Conservation (phyloP, 371 early-diverging fungal species). For the Haplosporangium sp. region DNA sequence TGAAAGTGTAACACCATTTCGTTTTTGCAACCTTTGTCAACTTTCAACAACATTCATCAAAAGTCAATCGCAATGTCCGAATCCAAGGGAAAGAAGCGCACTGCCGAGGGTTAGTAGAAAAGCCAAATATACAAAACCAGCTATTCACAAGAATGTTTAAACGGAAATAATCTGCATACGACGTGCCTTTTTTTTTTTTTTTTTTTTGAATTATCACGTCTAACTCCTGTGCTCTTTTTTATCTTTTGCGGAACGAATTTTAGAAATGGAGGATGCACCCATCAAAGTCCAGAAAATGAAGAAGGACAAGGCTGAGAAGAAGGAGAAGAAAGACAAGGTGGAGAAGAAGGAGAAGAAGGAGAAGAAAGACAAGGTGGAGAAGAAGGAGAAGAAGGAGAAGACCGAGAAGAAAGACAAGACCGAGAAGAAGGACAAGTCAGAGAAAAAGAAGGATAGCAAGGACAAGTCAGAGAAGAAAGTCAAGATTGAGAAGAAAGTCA, state of each 20-base stretch:
- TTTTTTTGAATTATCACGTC: too few species aligned
- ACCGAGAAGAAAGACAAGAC: conserved; percentile 18
- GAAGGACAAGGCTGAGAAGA: conserved; percentile 1
- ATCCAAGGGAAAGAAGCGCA: conserved; percentile 36
- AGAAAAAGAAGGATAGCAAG: background rate
- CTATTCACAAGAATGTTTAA: too few species aligned
- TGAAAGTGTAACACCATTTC: too few species aligned
- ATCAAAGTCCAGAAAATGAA: background rate
- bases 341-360: background rate
- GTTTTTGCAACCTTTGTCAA: background rate
- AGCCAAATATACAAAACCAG: too few species aligned
- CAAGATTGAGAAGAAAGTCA: conserved; percentile 16
- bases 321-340: conserved; percentile 1
- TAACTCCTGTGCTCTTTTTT: too few species aligned
- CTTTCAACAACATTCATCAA: background rate
- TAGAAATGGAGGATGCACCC: background rate
- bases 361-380: conserved; percentile 9
- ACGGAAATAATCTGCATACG: too few species aligned
- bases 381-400: conserved; percentile 12
- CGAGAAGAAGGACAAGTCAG: background rate
- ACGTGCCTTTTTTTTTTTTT: too few species aligned
- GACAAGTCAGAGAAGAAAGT: conserved; percentile 9
- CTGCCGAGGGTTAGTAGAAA: conserved; percentile 28
- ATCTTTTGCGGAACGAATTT: too few species aligned
- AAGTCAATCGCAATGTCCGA: conserved; percentile 30